Base-by-base conservation (phyloP, 2,329 filamentous ascomycete species). In the Ophiocordyceps camponoti-rufipedis region DNA sequence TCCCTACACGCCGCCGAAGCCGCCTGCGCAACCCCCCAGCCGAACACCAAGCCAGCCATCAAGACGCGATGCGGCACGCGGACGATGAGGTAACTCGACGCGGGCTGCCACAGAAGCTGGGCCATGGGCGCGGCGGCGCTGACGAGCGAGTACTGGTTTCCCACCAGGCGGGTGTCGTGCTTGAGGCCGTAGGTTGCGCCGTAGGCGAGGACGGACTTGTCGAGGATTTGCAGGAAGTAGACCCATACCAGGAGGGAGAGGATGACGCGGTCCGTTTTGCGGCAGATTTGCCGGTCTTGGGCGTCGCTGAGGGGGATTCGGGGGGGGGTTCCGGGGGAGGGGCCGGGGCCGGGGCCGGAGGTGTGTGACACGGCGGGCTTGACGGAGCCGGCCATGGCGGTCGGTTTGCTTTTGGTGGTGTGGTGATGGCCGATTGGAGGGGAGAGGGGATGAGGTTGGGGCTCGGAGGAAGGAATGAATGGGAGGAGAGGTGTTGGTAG, bases 201-300 rank as follows among this genome's bases (percentile, higher is more conserved):
- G 46, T 73, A 76, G 10, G 72, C 72, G 0, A 78, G 63, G 0
- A 74, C 68, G 1, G 67, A 64, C 56, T 78, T 78, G 58, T 78
- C 73, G n/a, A 78, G 64, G 33, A 75, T 62, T 49, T 74, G 71
- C 12, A 76, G 62, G 52, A 75, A 75, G 55, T 75, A 75, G n/a
- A 74, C 69, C 71, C 71, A 75, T 43, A 72, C 55, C 1, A 75
- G 63, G 43, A 75, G 67, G 4, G 55, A 53, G 1, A 82, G 64
- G 46, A 82, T 75, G 28, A 67, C 65, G 43, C 64, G 67, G 54
- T 82, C 78, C 1, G 75, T 80, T 58, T 80, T 79, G 40, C 66
- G 67, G 28, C 71, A 66, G 49, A 81, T 79, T 10, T 70, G 68
- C 4, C 48, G 47, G 23, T 48, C 53, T 41, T 55, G 52, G 12